Evolutionary conservation across 2,329 filamentous ascomycete genomes (phyloP).

Genomic region (Parafenestella ontariensis): DNA sequence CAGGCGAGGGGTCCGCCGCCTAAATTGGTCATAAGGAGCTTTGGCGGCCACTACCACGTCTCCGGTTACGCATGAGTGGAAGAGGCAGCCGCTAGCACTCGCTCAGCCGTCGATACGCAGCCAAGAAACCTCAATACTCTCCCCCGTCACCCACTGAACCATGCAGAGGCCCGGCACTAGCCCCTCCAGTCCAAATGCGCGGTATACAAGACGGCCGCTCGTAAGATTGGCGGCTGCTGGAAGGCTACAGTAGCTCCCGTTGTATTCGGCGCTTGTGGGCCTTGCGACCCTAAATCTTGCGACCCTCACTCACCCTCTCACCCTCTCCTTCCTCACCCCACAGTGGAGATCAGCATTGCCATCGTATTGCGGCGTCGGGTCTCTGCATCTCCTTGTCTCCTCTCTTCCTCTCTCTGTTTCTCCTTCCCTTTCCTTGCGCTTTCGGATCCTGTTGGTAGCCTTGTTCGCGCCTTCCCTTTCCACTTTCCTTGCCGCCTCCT

Average conservation of each 20-base stretch:
- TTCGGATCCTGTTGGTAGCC: conserved; percentile 35
- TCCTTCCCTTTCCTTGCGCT: conserved; percentile 47
- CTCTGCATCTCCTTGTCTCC: conserved; percentile 47
- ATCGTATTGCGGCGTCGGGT: conserved; percentile 47
- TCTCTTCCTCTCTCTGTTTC: conserved; percentile 45
- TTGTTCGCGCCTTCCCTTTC: conserved; percentile 32
- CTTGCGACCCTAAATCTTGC: conserved; percentile 32
- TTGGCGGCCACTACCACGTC: conserved; percentile 3
- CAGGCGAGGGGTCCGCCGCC: conserved; percentile 18
- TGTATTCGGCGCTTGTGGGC: conserved; percentile 28
- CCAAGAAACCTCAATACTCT: conserved; percentile 1
- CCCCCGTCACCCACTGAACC: background rate
- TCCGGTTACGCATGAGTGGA: conserved; percentile 6
- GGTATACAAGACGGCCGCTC: background rate
- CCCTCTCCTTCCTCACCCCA: conserved; percentile 45
- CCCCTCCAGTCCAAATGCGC: background rate
- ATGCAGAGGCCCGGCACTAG: background rate
- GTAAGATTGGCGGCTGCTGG: conserved; percentile 11
- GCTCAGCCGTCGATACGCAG: conserved; percentile 10
- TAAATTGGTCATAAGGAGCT: conserved; percentile 13
- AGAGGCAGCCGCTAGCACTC: conserved; percentile 15
- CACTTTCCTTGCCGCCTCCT: conserved; percentile 40
- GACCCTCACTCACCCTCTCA: conserved; percentile 26
- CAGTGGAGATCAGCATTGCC: conserved; percentile 42
- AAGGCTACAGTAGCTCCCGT: conserved; percentile 23